Evolutionary conservation across 1,139 yeast species (phyloP).

Genomic region (Taphrina flavorubra): DNA sequence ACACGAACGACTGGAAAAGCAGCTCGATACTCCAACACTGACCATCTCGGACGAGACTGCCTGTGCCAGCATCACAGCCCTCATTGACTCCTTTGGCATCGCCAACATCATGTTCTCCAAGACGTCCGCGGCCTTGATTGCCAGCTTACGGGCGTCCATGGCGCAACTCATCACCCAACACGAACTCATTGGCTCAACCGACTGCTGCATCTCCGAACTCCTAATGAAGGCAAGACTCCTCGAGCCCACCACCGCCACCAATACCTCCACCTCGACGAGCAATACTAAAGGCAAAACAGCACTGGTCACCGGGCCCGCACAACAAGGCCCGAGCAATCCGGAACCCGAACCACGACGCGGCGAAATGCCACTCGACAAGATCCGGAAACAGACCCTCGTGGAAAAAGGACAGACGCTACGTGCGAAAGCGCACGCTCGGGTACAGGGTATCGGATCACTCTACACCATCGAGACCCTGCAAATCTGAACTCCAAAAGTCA

Average conservation of each 20-base stretch:
- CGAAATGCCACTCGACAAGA: constrained; percentile 25
- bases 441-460: constrained; percentile 27
- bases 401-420: constrained; percentile 12
- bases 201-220: constrained; percentile 28
- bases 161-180: constrained; percentile 9
- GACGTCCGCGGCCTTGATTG: not conserved
- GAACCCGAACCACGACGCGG: constrained; percentile 29
- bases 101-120: constrained; percentile 19
- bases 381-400: not conserved
- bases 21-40: not conserved
- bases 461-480: constrained; percentile 37
- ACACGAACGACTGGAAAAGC: constrained; percentile 7
- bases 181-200: constrained; percentile 7
- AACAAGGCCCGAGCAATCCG: constrained; percentile 23
- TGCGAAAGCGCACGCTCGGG: constrained; percentile 27
- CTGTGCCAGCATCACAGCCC: constrained; percentile 12
- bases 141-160: constrained; percentile 8
- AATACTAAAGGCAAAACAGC: not conserved
- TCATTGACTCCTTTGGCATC: constrained; percentile 29
- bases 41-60: constrained; percentile 24
- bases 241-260: not conserved
- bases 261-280: not conserved
- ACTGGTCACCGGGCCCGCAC: not conserved
- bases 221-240: constrained; percentile 30
- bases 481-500: constrained; percentile 1